Evolutionary conservation across 2,329 filamentous ascomycete genomes (phyloP).

Genomic region (Fusarium equiseti): DNA sequence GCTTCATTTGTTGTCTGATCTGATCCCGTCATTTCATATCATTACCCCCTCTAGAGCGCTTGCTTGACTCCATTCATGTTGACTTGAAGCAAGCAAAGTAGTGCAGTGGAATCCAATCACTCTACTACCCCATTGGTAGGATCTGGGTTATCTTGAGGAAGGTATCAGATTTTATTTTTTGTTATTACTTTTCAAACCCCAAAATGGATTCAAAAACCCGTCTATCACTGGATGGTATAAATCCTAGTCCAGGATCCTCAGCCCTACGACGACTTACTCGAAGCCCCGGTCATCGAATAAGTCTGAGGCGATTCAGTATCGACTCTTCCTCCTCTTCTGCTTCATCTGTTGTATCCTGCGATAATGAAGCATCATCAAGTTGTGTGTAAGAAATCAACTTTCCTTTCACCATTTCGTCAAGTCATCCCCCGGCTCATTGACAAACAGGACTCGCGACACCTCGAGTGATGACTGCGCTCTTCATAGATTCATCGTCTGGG

Average conservation of each 20-base stretch:
- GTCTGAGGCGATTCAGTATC: slow-evolving; percentile 49
- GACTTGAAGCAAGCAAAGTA: background rate
- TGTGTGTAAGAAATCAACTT: slow-evolving; percentile 52
- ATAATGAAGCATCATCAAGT: slow-evolving; percentile 42
- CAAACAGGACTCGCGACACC: slow-evolving; percentile 58
- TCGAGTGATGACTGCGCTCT: slow-evolving; percentile 63
- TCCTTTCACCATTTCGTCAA: slow-evolving; percentile 7
- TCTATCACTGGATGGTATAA: slow-evolving; percentile 47
- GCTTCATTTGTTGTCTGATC: slow-evolving; percentile 15
- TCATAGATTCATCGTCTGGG: slow-evolving; percentile 68
- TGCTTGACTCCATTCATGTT: slow-evolving; percentile 1
- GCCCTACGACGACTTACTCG: slow-evolving; percentile 51
- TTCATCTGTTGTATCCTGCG: slow-evolving; percentile 44
- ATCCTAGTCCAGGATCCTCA: slow-evolving; percentile 46
- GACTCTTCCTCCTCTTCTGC: slow-evolving; percentile 48
- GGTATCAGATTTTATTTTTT: background rate
- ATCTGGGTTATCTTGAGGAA: background rate
- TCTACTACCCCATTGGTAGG: slow-evolving; percentile 1
- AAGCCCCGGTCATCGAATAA: slow-evolving; percentile 51
- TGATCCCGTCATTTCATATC: slow-evolving; percentile 12
- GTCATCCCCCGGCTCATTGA: slow-evolving; percentile 29
- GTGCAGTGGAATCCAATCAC: background rate
- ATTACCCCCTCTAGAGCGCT: slow-evolving; percentile 17
- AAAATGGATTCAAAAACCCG: slow-evolving; percentile 52
- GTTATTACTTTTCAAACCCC: background rate